Evolutionary conservation across 192 early-diverging fungal genomes (phyloP).

Genomic region (Backusella macrospora): DNA sequence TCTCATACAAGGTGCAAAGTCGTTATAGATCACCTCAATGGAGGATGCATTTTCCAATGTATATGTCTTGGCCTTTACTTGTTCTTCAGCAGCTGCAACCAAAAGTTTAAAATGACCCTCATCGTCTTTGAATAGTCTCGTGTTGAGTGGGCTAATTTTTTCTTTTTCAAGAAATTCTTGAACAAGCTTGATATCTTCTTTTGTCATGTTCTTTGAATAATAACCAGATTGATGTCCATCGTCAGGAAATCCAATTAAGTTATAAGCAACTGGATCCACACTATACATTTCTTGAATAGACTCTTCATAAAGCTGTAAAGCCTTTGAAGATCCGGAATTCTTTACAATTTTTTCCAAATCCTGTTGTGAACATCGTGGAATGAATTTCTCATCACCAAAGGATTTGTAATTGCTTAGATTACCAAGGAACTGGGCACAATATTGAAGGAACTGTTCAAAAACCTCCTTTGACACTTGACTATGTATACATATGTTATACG

Average conservation of each 20-base stretch:
- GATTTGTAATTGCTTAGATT: constrained; percentile 63
- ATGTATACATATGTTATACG: neutral
- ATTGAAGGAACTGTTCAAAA: constrained; percentile 59
- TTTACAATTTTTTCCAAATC: constrained; percentile 52
- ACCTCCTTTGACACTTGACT: constrained; percentile 47
- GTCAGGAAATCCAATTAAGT: constrained; percentile 59
- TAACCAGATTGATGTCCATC: constrained; percentile 65
- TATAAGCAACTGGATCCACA: constrained; percentile 42
- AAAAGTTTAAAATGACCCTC: constrained; percentile 32
- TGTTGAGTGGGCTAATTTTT: constrained; percentile 35
- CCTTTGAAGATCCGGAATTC: constrained; percentile 35
- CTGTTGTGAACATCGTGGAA: constrained; percentile 47
- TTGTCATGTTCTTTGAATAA: constrained; percentile 52
- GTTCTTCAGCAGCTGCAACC: constrained; percentile 43
- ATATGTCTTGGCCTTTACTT: constrained; percentile 20
- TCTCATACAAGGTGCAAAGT: constrained; percentile 48
- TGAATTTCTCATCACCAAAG: constrained; percentile 67
- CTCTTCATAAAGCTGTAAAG: constrained; percentile 34
- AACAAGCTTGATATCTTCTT: constrained; percentile 51
- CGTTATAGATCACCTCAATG: constrained; percentile 50
- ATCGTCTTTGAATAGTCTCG: constrained; percentile 43
- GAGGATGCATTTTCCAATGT: constrained; percentile 38
- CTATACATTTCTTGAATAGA: constrained; percentile 43
- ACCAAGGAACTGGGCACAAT: constrained; percentile 50
- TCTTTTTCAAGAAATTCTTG: constrained; percentile 40